Base-by-base conservation (phyloP, 2,329 filamentous ascomycete genomes). In the Microdochium bolleyi region DNA sequence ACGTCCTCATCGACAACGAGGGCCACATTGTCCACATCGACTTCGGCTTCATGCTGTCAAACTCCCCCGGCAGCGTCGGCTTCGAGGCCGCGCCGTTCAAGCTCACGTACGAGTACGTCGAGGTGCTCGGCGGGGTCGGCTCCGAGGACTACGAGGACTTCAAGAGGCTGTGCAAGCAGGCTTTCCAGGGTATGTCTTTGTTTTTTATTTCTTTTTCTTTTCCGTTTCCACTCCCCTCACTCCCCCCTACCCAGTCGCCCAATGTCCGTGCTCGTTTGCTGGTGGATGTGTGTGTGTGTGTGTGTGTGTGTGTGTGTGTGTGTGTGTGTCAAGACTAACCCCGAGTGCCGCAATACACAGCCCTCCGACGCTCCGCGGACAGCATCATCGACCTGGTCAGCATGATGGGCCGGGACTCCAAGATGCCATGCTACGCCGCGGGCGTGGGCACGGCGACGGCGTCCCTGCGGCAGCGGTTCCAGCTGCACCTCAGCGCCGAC, bases 81-180 rank as follows among this genome's bases (percentile, higher is more conserved):
- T 94, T 94, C 61, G 89, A 94, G 70, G 89, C 89, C 14, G 89
- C 89, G 3, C 89, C 89, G 1, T 94, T 94, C 70, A 94, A 94
- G 72, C 75, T 94, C 24, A 92, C 89, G 1, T 83, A 91, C 58
- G 89, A 94, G 64, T 94, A 94, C 64, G 85, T 94, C 38, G 89
- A 94, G 60, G 87, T 94, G 8, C 73, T 94, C 27, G 89, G 89
- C 19, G 89, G 89, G 1, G 67, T 88, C 5, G 82, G 81, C 3
- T 86, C 85, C 1, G 75, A 79, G 2, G 84, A 86, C 49, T 94
- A 84, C 64, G 80, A 87, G 41, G 82, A 87, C 55, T 94, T 89
- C 70, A 92, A 91, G 70, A 79, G 75, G 55, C 70, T 91, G 41
- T 92, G 88, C 77, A 92, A 92, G 66, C 83, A 88, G 65, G 87